Base-by-base conservation (phyloP, 139 green algal genomes). In the Coccomyxa sp. region DNA sequence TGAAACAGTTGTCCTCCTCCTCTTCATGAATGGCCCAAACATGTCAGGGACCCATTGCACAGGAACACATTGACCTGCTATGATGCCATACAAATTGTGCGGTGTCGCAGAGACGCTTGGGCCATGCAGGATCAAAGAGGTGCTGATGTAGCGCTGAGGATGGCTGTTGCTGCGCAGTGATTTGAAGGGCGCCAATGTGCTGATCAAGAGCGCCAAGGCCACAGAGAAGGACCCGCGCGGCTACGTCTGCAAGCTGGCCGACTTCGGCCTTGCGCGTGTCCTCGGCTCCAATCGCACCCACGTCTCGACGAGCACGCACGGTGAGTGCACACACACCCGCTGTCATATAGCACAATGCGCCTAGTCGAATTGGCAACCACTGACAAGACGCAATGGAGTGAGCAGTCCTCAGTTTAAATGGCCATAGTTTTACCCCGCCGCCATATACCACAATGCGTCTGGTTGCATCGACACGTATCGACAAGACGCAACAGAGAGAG, bases 151-250 rank as follows among this genome's bases (percentile, higher is more conserved):
- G 5, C 22, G 5, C 50, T 6, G 18, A 3, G 50, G 18, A 7
- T 64, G 22, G 2, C 50, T 4, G 3, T 22, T 64, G 50, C n/a
- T 64, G 50, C 50, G 50, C 50, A 64, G 50, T 22, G 91, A 93
- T 75, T 86, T 92, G 24, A 93, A 83, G 79, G 64, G 64, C 14
- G 82, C 82, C 71, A 92, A 92, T 68, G 82, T 92, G 68, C 84
- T 92, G 80, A 82, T 92, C 24, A 89, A 88, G 78, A 83, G 55
- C 31, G 50, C 76, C 16, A 82, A 88, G 40, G 71, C 76, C 50
- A 85, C 86, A 35, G 27, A 14, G 24, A 10, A 71, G 14, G 86
- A 90, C 78, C 72, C 80, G 5, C 74, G 86, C 31, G 86, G 86
- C 34, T 89, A 83, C 50, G 76, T 90, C 9, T 84, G 81, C 71